Percentiles rank a stretch among this genome's conserved stretches.
phyloP scores from a whole-genome alignment of 805 yeast genomes.

The Ogataea ramenticola region DNA sequence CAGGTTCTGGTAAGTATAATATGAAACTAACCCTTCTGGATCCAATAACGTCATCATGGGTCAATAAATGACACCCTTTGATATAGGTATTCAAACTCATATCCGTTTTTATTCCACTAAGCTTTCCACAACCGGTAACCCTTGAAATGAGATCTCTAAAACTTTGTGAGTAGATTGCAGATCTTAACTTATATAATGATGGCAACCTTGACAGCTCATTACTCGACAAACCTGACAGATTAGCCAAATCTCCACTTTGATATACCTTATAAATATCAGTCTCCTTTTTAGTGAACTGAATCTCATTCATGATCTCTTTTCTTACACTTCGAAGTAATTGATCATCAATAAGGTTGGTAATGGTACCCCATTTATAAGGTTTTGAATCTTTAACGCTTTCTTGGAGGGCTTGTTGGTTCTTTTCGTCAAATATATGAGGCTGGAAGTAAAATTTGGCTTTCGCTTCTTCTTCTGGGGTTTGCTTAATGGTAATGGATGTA shows the following conservation, averaged over 20 bases:
- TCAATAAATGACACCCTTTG: constrained; percentile 86
- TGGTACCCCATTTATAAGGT: constrained; percentile 91
- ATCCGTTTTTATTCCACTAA: constrained; percentile 88
- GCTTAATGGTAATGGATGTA: constrained; percentile 17
- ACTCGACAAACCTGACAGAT: constrained; percentile 76
- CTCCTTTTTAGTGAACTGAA: constrained; percentile 90
- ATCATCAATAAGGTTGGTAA: constrained; percentile 67
- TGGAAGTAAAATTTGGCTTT: constrained; percentile 25
- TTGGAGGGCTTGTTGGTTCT: constrained; percentile 33
- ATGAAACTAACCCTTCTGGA: constrained; percentile 90
- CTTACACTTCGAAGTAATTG: constrained; percentile 72
- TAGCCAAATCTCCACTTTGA: constrained; percentile 89
- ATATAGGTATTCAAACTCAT: constrained; percentile 87
- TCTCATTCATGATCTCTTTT: constrained; percentile 71
- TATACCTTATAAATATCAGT: constrained; percentile 92
- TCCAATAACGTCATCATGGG: constrained; percentile 98
- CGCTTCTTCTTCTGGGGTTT: constrained; percentile 26
- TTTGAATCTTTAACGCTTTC: constrained; percentile 43
- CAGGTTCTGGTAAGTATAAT: constrained; percentile 88
- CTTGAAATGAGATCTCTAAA: constrained; percentile 72
- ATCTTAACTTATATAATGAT: constrained; percentile 67
- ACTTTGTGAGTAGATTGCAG: constrained; percentile 80
- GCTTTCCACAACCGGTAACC: constrained; percentile 81
- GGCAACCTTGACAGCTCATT: constrained; percentile 70
- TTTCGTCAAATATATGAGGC: constrained; percentile 25